phyloP scores from a whole-genome alignment of 169 alveolate species.

The Plasmodium knowlesi region DNA sequence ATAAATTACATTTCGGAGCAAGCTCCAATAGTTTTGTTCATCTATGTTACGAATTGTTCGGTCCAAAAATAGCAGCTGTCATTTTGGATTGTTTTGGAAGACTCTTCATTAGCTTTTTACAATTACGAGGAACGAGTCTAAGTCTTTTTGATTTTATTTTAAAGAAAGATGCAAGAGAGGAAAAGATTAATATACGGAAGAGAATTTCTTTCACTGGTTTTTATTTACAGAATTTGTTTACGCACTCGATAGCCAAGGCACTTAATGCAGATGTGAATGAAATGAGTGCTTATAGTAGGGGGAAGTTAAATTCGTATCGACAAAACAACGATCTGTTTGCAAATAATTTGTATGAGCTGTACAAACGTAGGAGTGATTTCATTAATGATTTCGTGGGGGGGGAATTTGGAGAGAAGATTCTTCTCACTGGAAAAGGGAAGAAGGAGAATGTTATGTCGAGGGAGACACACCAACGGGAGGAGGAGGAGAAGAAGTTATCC shows the following conservation, averaged over 20 bases:
- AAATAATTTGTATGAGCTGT: background rate
- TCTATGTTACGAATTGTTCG: constrained; percentile 94
- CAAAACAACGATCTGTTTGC: background rate
- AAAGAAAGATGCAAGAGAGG: constrained; percentile 87
- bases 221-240: constrained; percentile 80
- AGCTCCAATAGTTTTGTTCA: constrained; percentile 96
- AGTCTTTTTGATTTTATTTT: constrained; percentile 94
- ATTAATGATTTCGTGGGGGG: background rate
- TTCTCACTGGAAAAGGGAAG: background rate
- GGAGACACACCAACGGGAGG: background rate
- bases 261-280: background rate
- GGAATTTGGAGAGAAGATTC: background rate
- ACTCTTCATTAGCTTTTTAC: constrained; percentile 92
- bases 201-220: constrained; percentile 80
- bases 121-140: constrained; percentile 95
- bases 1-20: constrained; percentile 97
- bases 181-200: constrained; percentile 84
- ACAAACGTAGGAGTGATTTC: background rate
- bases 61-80: constrained; percentile 94
- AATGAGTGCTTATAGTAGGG: constrained; percentile 9
- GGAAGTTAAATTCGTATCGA: background rate
- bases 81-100: constrained; percentile 93
- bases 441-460: background rate
- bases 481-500: background rate
- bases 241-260: constrained; percentile 69